phyloP scores from a whole-genome alignment of 1,139 yeast species.

The Suhomyces kunorum region DNA sequence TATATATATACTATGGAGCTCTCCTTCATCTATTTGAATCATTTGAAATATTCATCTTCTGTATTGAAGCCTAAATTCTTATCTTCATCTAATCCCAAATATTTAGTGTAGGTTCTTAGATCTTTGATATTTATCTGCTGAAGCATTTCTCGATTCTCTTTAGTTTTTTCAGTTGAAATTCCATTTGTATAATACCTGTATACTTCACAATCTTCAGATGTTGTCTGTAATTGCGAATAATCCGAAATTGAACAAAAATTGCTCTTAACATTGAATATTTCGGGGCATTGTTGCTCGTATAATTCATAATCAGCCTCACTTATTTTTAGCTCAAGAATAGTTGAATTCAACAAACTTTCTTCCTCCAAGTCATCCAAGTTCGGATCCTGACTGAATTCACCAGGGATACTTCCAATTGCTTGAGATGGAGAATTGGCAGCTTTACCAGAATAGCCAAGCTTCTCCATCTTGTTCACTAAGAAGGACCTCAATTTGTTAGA shows the following conservation, averaged over 20 bases:
- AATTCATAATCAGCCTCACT: not conserved
- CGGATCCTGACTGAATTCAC: not conserved
- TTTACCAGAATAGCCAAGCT: conserved; percentile 28
- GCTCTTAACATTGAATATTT: not conserved
- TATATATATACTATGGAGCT: too few species aligned
- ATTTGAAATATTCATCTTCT: conserved; percentile 34
- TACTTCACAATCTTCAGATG: conserved; percentile 19
- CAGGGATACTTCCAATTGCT: not conserved
- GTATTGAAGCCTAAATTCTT: conserved; percentile 25
- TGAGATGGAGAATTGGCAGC: not conserved
- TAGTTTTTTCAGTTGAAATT: not conserved
- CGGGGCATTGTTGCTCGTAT: conserved; percentile 1
- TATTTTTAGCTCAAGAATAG: not conserved
- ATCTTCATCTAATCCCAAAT: conserved; percentile 31
- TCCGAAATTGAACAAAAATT: not conserved
- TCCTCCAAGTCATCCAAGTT: not conserved
- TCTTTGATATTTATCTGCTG: conserved; percentile 18
- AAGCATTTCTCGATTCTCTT: not conserved
- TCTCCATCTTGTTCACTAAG: conserved; percentile 37
- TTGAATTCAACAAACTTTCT: not conserved
- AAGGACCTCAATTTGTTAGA: conserved; percentile 32
- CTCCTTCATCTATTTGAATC: not conserved
- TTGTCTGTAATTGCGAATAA: conserved; percentile 7
- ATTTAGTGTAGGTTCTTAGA: conserved; percentile 25
- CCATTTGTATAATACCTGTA: conserved; percentile 19